These are phyloP conservation scores for Alloteropsis angusta DNA, from an alignment of 202 grass and related monocot species.

Conservation along the genomic window DNA sequence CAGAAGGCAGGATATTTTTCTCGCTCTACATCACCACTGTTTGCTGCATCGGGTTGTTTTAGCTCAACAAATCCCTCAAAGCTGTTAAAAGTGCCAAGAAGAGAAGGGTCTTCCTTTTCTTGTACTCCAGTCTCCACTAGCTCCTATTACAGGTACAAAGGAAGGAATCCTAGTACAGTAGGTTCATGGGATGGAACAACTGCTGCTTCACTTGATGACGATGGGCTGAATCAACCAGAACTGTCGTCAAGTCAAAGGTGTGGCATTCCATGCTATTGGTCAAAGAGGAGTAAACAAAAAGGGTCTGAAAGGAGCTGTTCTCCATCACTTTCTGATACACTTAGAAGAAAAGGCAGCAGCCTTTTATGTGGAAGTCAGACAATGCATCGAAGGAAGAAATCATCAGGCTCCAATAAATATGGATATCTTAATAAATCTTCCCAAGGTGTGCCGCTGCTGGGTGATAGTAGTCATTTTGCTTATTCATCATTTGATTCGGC, in stretches of 20 bases:
- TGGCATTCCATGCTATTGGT: conserved; percentile 43
- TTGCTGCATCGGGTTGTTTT: conserved; percentile 59
- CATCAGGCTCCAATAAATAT: conserved; percentile 35
- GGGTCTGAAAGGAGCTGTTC: conserved; percentile 41
- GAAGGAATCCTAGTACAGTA: conserved; percentile 25
- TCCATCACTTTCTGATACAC: conserved; percentile 67
- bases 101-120: conserved; percentile 65
- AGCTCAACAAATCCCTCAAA: conserved; percentile 70
- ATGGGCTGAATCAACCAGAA: conserved; percentile 51
- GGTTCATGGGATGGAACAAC: conserved; percentile 51
- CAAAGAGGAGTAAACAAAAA: conserved; percentile 43
- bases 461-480: conserved; percentile 50
- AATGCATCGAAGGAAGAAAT: conserved; percentile 58
- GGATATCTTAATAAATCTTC: conserved; percentile 42
- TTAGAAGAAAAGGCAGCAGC: conserved; percentile 68
- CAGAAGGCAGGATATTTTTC: conserved; percentile 25
- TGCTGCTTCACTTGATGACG: conserved; percentile 57
- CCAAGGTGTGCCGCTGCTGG: conserved; percentile 43
- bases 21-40: conserved; percentile 41
- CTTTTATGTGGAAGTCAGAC: conserved; percentile 58
- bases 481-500: conserved; percentile 59
- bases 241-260: conserved; percentile 47
- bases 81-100: conserved; percentile 45
- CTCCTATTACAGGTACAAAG: conserved; percentile 53
- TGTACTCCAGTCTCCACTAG: conserved; percentile 72